Percentiles rank a stretch among this genome's conserved stretches.
These are phyloP conservation scores for Ogataea paradorogensis DNA, from an alignment of 805 yeast species.

Conservation along the genomic window DNA sequence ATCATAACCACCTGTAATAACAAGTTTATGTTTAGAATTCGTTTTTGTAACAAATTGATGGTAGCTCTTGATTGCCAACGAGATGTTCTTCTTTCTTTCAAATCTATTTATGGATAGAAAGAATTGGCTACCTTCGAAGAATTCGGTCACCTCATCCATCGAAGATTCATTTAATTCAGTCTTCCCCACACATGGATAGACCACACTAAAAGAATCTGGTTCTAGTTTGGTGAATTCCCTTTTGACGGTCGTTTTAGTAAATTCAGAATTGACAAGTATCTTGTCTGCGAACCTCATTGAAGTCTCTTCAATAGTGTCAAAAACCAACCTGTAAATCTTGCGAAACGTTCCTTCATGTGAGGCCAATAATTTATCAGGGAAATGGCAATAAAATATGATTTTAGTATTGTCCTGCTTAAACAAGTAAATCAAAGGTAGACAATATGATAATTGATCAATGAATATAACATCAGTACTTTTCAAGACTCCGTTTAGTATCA, in stretches of 20 bases:
- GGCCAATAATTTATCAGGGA: conserved; percentile 85
- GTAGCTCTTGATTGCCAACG: conserved; percentile 71
- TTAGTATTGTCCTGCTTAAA: conserved; percentile 42
- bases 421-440: conserved; percentile 66
- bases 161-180: conserved; percentile 21
- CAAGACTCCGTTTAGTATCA: conserved; percentile 49
- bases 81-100: conserved; percentile 81
- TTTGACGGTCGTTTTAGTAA: conserved; percentile 69
- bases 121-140: conserved; percentile 38
- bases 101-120: conserved; percentile 84
- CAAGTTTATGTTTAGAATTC: conserved; percentile 43
- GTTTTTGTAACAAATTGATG: conserved; percentile 40
- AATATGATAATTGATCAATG: conserved; percentile 84
- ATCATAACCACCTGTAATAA: conserved; percentile 93
- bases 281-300: conserved; percentile 74
- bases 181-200: conserved; percentile 75
- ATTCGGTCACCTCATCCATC: conserved; percentile 33
- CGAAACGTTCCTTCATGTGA: conserved; percentile 53
- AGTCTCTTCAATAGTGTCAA: conserved; percentile 80
- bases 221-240: conserved; percentile 51
- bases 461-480: conserved; percentile 64
- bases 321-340: conserved; percentile 70
- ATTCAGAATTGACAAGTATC: conserved; percentile 83
- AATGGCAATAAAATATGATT: conserved; percentile 88
- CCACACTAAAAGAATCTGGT: conserved; percentile 48